A percentile compares a stretch with the other conserved stretches of the same genome.
phyloP scores from a whole-genome alignment of 2,329 filamentous ascomycete genomes.

The Fusarium neocosmosporiellum region DNA sequence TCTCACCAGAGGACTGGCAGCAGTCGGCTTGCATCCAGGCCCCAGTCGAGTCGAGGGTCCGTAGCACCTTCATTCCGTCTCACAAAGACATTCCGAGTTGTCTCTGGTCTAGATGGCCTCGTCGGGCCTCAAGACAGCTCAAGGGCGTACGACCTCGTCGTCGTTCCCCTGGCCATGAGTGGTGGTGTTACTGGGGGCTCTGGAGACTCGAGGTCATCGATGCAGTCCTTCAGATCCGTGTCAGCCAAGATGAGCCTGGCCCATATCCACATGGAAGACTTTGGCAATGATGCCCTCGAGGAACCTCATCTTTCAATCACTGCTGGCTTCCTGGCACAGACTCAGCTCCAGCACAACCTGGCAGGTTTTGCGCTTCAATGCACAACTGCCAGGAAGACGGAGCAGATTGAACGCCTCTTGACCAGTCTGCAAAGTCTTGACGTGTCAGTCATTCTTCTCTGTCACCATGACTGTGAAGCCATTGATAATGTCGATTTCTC shows the following conservation, averaged over 20 bases:
- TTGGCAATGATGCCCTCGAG: constrained; percentile 20
- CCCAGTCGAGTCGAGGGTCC: not conserved
- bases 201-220: constrained; percentile 13
- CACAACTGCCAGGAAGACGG: not conserved
- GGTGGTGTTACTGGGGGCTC: constrained; percentile 10
- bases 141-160: constrained; percentile 16
- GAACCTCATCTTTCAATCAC: constrained; percentile 14
- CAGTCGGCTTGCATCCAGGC: not conserved
- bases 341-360: constrained; percentile 8
- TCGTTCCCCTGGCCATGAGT: constrained; percentile 17
- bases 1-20: not conserved
- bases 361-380: constrained; percentile 17
- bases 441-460: constrained; percentile 24
- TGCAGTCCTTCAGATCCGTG: constrained; percentile 3
- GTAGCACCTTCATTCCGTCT: not conserved
- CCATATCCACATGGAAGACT: constrained; percentile 12
- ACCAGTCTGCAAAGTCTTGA: not conserved
- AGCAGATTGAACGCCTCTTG: constrained; percentile 20
- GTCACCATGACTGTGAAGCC: constrained; percentile 26
- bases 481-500: constrained; percentile 22
- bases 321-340: constrained; percentile 13
- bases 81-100: not conserved
- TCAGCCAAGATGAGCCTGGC: constrained; percentile 23
- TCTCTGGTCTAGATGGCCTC: not conserved
- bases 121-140: not conserved